Base-by-base conservation (phyloP, 306 rosid species). In the Lathyrus tuberosus region DNA sequence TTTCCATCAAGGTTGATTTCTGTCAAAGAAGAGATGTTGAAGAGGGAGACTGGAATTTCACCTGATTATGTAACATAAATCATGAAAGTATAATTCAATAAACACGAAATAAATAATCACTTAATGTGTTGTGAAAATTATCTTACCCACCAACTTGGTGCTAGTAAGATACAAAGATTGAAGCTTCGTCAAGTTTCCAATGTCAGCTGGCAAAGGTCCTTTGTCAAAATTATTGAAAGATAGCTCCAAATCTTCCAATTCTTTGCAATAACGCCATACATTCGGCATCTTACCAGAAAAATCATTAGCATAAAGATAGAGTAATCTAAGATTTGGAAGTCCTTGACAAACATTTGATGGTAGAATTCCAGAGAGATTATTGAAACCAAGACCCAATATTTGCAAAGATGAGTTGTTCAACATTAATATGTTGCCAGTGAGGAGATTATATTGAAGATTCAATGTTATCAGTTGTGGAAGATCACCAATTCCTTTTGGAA, bases 1-100 rank as follows among this genome's bases (percentile, higher is more conserved):
- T 77, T 70, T 5, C 0, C 0, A 0, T 0, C 8, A 77, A 77
- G 17, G 11, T 0, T 3, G 38, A 77, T 2, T n/a, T 2, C 4
- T 18, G n/a, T 61, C 65, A 76, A 26, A 15, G 57, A 68, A 48
- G 80, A 62, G 7, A 69, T 76, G 70, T 60, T 68, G 5, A 76
- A 68, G 53, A 76, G 44, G 10, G 65, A 68, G 0, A 31, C 0
- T 7, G 81, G 81, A 35, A 70, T 68, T 62, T 76, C 69, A 57
- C 79, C 79, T 66, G 15, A 17, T 33, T 58, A 49, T 58, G 13
- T 3, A 28, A 14, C 41, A 58, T 31, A 2, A 18, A 20, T 9
- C 1, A 20, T 47, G 61, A 3, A 38, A 8, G 3, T 51, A 15
- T 44, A 4, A 13, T 44, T 44, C 56, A 49, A 53, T 17, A 48